Percentiles rank a stretch among this genome's conserved stretches.
phyloP scores from a whole-genome alignment of 345 rosid species.

The Eucalyptus cladocalyx region DNA sequence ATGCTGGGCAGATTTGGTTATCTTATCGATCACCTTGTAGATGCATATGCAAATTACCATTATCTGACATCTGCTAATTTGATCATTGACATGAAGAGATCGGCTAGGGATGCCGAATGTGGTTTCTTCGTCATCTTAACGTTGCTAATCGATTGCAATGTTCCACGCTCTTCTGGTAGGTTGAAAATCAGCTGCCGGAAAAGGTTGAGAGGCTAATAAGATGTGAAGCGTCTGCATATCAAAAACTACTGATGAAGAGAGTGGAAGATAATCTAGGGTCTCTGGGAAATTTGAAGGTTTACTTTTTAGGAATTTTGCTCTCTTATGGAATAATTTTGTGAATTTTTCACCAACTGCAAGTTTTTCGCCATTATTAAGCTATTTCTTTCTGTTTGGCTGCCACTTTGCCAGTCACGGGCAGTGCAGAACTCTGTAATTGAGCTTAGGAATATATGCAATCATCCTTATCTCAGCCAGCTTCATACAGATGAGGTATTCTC shows the following conservation, averaged over 20 bases:
- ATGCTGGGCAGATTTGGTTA: not conserved
- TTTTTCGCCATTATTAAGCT: not conserved
- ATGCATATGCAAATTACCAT: not conserved
- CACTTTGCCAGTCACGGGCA: slow-evolving; percentile 46
- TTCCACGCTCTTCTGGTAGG: slow-evolving; percentile 24
- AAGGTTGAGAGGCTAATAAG: slow-evolving; percentile 88
- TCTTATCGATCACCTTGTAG: not conserved
- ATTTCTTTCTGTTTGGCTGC: not conserved
- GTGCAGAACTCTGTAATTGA: slow-evolving; percentile 97
- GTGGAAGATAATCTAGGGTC: slow-evolving; percentile 91
- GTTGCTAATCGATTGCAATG: not conserved
- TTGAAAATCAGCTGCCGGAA: slow-evolving; percentile 83
- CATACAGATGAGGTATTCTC: slow-evolving; percentile 72
- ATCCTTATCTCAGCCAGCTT: slow-evolving; percentile 94
- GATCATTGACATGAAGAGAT: not conserved
- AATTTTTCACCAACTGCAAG: not conserved
- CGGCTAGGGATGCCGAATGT: not conserved
- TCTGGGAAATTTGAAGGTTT: slow-evolving; percentile 75
- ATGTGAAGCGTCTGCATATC: slow-evolving; percentile 94
- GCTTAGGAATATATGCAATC: slow-evolving; percentile 93
- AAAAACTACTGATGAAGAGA: slow-evolving; percentile 87
- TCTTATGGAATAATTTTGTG: not conserved
- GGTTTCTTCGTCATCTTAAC: not conserved
- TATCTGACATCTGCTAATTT: not conserved
- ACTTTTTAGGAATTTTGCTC: not conserved